Base-by-base conservation (phyloP, 345 rosid genomes). In the Populus simonii region DNA sequence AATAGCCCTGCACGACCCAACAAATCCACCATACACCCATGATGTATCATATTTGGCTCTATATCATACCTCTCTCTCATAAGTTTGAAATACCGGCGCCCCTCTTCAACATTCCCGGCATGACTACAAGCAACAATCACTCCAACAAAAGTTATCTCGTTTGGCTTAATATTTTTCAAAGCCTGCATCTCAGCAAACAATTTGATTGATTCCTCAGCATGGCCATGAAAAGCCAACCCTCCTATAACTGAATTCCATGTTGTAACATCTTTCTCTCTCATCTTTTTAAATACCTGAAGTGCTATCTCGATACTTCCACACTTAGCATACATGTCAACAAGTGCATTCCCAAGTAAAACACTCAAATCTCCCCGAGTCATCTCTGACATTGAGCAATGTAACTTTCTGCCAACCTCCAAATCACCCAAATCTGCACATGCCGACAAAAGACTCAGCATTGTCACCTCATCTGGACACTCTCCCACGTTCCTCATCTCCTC, bases 11-110 rank as follows among this genome's bases (percentile, higher is more conserved):
- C 89, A 75, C 92, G 86, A 17, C 92, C 91, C 70, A 91, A 72
- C 87, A 91, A 71, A 74, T 91, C 95, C 68, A 89, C 90, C 93
- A 91, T 87, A 80, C 95, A 91, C 55, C 93, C 94, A 59, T 85
- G 89, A 69, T 92, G 96, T 83, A 81, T 91, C 67, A 87, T 85
- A 80, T 89, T 89, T 73, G 95, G 95, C 66, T 84, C 86, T 55
- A 86, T 85, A 4, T 78, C 63, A 80, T 89, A 89, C 51, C 16
- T 18, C 35, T 87, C 85, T 71, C 23, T 83, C 92, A 89, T 89
- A 67, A 88, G 89, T 39, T 78, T 81, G 80, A 90, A 90, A 85
- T 86, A 89, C 29, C 66, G 57, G 53, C 73, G 88, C 73, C 96
- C 96, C 76, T 84, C 89, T 76, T 85, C 83, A 31, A 92, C 88